Base-by-base conservation (phyloP, 768 basidiomycete species). In the Termitomyces bulborhizus region DNA sequence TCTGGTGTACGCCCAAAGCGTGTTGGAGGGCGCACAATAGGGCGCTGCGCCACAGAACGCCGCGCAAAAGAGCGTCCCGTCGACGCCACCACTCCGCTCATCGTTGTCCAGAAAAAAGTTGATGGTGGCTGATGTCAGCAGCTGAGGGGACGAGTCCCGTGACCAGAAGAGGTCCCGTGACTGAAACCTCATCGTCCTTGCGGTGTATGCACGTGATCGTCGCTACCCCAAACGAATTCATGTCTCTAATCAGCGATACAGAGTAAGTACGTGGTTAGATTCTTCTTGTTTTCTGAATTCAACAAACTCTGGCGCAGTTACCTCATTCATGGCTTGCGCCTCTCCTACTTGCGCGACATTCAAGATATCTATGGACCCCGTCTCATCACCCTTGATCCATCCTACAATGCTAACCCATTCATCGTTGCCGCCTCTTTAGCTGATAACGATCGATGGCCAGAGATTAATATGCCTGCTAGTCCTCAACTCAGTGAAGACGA, bases 281-380 rank as follows among this genome's bases (percentile, higher is more conserved):
- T 42, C 4, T 27, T 42, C 57, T 6, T 40, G 27, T 21, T 15
- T 16, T 24, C 11, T 11, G 8, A 42, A 41, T 13, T 41, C 50
- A 56, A 16, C 16, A 50, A 34, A 34, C 4, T 18, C 57, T 39
- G 58, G 18, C 51, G 9, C 56, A 82, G 81, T 58, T 81, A 85
- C 66, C 76, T 96, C 37, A 88, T 95, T 7, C 95, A 97, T 67
- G 83, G 81, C 60, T 75, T 97, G 5, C 86, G n/a, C 34, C 34
- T 98, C 27, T 83, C 87, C 12, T 93, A 94, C 66, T 76, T 98
- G n/a, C 88, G 93, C 57, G 83, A 87, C 61, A 84, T 93, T 40
- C 88, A 93, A 55, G 94, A 97, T 64, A 85, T 87, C 1, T 91
- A 94, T 64, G 89, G 89, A 13, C 72, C 85, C 0, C 82, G 92